phyloP scores from a whole-genome alignment of 2,329 filamentous ascomycete species.

The Paradendryphiella salina region DNA sequence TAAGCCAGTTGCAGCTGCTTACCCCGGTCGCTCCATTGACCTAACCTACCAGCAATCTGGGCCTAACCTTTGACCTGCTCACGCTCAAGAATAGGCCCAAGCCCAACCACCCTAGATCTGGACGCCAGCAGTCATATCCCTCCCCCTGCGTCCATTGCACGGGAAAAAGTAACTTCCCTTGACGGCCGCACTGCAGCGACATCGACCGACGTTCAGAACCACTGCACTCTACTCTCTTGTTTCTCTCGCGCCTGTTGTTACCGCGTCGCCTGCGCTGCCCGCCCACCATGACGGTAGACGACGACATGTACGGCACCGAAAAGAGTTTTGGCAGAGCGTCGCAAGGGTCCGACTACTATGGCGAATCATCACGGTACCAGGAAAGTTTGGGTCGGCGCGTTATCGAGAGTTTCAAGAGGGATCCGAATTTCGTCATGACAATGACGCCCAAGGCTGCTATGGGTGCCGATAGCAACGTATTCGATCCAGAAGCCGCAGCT shows the following conservation, averaged over 20 bases:
- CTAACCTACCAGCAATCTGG: constrained; percentile 13
- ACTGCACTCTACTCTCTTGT: constrained; percentile 19
- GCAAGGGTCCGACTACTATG: constrained; percentile 45
- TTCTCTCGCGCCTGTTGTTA: constrained; percentile 3
- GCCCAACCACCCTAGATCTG: constrained; percentile 14
- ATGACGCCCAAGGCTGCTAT: constrained; percentile 53
- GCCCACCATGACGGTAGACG: constrained; percentile 36
- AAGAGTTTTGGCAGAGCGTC: constrained; percentile 46
- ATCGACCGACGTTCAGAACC: constrained; percentile 25
- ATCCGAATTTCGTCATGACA: constrained; percentile 50
- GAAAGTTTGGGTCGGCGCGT: constrained; percentile 49
- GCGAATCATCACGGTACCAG: constrained; percentile 41
- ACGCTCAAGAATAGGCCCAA: constrained; percentile 18
- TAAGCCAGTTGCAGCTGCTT: constrained; percentile 10
- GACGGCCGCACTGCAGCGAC: constrained; percentile 19
- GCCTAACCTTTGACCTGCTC: constrained; percentile 9
- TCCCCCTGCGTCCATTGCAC: constrained; percentile 3
- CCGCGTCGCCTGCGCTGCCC: constrained; percentile 8
- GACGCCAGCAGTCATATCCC: constrained; percentile 14
- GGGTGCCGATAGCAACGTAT: constrained; percentile 59
- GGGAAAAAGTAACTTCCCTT: constrained; percentile 6
- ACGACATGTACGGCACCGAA: constrained; percentile 45
- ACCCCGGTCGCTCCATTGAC: constrained; percentile 8
- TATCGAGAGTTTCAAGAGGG: constrained; percentile 47
- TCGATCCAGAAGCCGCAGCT: constrained; percentile 65